A percentile compares a stretch with the other conserved stretches of the same genome.
Evolutionary conservation across 73 alveolate genomes (phyloP).

Genomic region (Paramecium caudatum): DNA sequence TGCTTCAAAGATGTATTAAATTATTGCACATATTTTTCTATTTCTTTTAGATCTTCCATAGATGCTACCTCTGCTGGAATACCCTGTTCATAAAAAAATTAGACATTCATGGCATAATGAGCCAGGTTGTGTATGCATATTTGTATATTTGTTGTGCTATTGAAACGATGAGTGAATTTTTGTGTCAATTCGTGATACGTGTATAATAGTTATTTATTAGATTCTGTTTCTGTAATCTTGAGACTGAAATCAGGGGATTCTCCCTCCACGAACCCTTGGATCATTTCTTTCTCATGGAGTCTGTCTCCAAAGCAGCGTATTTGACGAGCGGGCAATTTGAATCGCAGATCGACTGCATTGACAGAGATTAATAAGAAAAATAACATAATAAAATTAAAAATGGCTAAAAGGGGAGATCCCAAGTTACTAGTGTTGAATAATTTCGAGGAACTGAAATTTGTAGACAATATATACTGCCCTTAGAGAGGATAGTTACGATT

Average conservation of each 20-base stretch:
- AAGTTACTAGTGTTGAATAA: conserved; percentile 35
- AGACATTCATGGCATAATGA: not conserved
- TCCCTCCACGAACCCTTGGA: conserved; percentile 19
- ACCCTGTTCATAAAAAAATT: conserved; percentile 24
- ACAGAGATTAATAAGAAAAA: conserved; percentile 9
- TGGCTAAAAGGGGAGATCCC: conserved; percentile 49
- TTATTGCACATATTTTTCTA: not conserved
- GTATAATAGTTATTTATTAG: conserved; percentile 18
- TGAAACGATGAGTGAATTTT: not conserved
- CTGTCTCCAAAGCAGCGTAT: conserved; percentile 54
- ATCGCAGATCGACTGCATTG: conserved; percentile 29
- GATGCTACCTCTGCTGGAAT: conserved; percentile 18
- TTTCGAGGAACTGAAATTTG: conserved; percentile 61
- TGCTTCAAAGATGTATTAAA: conserved; percentile 22
- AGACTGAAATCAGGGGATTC: conserved; percentile 46
- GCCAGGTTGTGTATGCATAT: conserved; percentile 40
- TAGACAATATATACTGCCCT: conserved; percentile 67
- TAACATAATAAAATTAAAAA: not conserved
- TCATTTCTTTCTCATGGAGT: conserved; percentile 10
- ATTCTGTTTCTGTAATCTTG: conserved; percentile 6
- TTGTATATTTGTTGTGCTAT: not conserved
- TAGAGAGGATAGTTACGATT: conserved; percentile 42
- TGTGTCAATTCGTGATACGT: conserved; percentile 19
- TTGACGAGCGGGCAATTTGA: conserved; percentile 42
- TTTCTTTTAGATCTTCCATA: conserved; percentile 38